Base-by-base conservation (phyloP, 306 rosid species). In the Ormosia emarginata region DNA sequence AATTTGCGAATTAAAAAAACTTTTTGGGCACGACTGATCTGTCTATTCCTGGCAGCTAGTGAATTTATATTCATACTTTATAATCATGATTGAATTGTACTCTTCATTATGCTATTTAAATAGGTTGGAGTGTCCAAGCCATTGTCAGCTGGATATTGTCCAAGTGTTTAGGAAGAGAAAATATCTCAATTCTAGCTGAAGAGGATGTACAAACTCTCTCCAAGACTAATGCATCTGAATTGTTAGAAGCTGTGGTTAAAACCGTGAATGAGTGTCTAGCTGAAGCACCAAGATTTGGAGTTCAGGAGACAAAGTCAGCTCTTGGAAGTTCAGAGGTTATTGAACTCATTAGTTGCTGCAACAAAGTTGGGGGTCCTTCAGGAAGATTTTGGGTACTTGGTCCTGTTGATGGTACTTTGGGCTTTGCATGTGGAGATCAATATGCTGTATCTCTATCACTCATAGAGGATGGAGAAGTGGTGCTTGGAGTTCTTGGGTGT, bases 121-220 rank as follows among this genome's bases (percentile, higher is more conserved):
- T 75, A 95, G 98, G 89, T 90, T 95, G 97, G 97, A 88, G 99
- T 49, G 96, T 95, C 69, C 97, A 92, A 85, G 98, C 97, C 87
- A 88, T 88, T 67, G 88, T 95, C 66, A 88, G 97, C 87, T 91
- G 97, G 92, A 84, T 92, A 68, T 76, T 95, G 37, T 87, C 92
- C 0, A 79, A 83, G 77, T 78, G 81, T 83, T 85, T 89, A 56
- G 90, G 90, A 74, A 80, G 85, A 82, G 88, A 84, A 83, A 93
- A 84, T 66, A 83, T 92, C 63, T 90, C 93, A 55, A 93, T 95
- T 86, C 84, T 95, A 67, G 92, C 94, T 17, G 93, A 93, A 88
- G 90, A 88, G 53, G 96, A 95, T 74, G 82, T 86, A 61, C 87
- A 86, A 72, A 89, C 85, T 69, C 94, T 95, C 71, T 87, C 90